Base-by-base conservation (phyloP, 2,329 filamentous ascomycete species). In the Leptodontidium sp. region DNA sequence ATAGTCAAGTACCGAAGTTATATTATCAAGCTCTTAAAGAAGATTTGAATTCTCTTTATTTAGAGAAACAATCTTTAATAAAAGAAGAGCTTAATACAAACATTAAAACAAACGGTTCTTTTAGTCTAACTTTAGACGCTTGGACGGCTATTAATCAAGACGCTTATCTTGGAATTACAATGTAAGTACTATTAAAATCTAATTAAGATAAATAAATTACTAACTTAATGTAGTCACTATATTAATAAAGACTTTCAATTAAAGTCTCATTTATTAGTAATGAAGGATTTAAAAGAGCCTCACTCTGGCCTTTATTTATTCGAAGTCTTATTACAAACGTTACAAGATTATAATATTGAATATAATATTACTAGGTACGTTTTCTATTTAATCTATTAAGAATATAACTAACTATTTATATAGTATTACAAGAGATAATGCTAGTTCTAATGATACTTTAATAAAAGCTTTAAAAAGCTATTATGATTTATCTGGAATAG, bases 161-260 rank as follows among this genome's bases (percentile, higher is more conserved):
- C 32, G 32, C 32, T 35, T 35, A 35, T 35, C 32, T 35, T 35
- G 32, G 32, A 35, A 35, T 35, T 35, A 35, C 1, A 35, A 35
- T 35, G 32, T 35, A 45, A 45, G 40, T 45, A 45, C 11, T 45
- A 45, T 45, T 45, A 45, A 45, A 45, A 45, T 45, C 40, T 17
- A 45, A 45, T 17, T 45, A 45, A 45, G 4, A 14, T 45, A 45
- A 45, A 45, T 45, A 45, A 45, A 45, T 45, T 45, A 45, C 11
- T 45, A 45, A 45, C 40, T 45, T 45, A 45, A 45, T 45, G 2
- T 45, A 45, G 40, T 45, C 40, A 45, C 40, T 45, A 45, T 45
- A 45, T 45, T 45, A 45, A 45, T 45, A 45, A 45, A 45, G 40
- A 45, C 40, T 45, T 45, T 45, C 40, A 45, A 45, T 45, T 45